Conservation (phyloP, 129 eudicot species). For the Flaveria ramosissima region DNA sequence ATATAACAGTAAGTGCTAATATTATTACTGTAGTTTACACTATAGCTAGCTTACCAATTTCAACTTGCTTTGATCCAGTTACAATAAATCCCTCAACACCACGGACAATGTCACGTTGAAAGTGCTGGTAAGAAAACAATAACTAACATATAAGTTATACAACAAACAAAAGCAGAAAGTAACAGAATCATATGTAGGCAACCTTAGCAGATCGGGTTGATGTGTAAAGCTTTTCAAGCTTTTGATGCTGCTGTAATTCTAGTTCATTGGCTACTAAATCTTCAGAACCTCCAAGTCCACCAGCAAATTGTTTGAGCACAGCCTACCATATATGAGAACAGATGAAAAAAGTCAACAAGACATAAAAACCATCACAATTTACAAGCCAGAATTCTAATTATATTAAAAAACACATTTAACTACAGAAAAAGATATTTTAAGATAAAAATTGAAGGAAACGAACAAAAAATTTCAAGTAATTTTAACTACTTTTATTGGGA, state of each 20-base stretch:
- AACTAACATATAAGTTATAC: not conserved
- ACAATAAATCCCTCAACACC: conserved; percentile 90
- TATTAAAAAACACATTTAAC: too few species aligned
- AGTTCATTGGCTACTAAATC: conserved; percentile 53
- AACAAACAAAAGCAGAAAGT: conserved; percentile 6
- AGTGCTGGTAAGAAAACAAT: conserved; percentile 57
- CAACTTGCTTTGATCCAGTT: conserved; percentile 86
- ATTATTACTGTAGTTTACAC: not conserved
- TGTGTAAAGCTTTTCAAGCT: conserved; percentile 82
- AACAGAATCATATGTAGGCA: conserved; percentile 16
- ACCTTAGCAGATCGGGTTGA: conserved; percentile 96
- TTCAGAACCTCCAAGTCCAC: conserved; percentile 76
- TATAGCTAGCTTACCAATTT: conserved; percentile 58
- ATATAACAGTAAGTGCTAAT: conserved; percentile 7
- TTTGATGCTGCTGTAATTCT: conserved; percentile 77
- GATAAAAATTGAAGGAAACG: not conserved
- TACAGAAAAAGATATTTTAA: not conserved
- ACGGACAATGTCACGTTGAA: conserved; percentile 89
- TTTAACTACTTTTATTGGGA: not conserved
- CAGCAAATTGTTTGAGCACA: conserved; percentile 77
- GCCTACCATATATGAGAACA: conserved; percentile 50
- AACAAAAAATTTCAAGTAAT: not conserved
- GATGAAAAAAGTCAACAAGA: conserved; percentile 3
- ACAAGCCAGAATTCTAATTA: conserved; percentile 16
- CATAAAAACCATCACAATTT: conserved; percentile 2